phyloP scores from a whole-genome alignment of 192 early-diverging fungal genomes.

The Backusella mclennaniae region DNA sequence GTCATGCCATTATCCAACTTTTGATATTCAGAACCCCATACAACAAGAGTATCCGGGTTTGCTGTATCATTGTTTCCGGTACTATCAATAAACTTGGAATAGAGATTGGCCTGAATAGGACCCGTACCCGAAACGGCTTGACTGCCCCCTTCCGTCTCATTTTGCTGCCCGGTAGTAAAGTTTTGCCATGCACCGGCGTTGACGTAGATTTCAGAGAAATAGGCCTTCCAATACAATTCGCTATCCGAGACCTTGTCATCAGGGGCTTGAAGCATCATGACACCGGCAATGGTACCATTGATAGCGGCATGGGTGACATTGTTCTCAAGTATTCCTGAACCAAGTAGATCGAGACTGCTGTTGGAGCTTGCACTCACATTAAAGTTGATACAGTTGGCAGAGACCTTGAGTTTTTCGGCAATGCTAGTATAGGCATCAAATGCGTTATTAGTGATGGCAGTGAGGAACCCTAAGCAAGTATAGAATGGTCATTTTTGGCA shows the following conservation, averaged over 20 bases:
- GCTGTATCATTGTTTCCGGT: neutral
- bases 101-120: neutral
- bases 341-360: neutral
- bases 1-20: neutral
- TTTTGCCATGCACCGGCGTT: neutral
- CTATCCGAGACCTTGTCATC: neutral
- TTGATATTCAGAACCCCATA: neutral
- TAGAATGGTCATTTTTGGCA: too few species aligned
- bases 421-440: neutral
- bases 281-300: neutral
- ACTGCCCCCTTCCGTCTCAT: neutral
- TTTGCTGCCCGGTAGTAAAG: neutral
- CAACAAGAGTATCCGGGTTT: neutral
- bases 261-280: neutral
- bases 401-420: neutral
- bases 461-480: neutral
- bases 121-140: neutral
- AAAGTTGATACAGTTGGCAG: neutral
- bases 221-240: neutral
- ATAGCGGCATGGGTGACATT: neutral
- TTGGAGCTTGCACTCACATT: neutral
- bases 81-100: conserved; percentile 1
- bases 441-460: neutral
- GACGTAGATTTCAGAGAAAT: neutral
- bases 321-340: neutral